A percentile compares a stretch with the other conserved stretches of the same genome.
These are phyloP conservation scores for Gigaspora rosea DNA, from an alignment of 192 early-diverging fungal species.

Conservation along the genomic window DNA sequence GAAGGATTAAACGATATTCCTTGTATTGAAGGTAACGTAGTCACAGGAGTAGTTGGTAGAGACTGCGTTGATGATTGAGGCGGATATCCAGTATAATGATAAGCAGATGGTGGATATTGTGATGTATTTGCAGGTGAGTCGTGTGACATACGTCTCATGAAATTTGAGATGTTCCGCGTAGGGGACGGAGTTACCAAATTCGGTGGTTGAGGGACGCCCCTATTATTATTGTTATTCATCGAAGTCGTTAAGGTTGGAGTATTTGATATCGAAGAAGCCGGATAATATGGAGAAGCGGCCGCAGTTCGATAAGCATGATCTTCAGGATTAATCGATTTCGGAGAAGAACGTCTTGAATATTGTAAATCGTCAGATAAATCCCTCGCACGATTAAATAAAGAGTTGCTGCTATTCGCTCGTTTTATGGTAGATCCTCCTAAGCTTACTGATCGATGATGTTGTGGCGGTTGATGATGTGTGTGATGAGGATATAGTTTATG, in stretches of 20 bases:
- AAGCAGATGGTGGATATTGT: slow-evolving; percentile 8
- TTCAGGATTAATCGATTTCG: slow-evolving; percentile 23
- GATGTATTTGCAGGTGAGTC: slow-evolving; percentile 21
- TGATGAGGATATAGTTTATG: slow-evolving; percentile 24
- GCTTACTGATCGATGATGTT: slow-evolving; percentile 32
- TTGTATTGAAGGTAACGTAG: slow-evolving; percentile 15
- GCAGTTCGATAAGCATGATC: slow-evolving; percentile 28
- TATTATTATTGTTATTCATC: slow-evolving; percentile 10
- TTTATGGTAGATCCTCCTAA: slow-evolving; percentile 26
- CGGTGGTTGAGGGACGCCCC: neutral
- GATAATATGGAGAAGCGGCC: slow-evolving; percentile 13
- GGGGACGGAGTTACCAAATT: neutral
- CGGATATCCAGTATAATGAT: slow-evolving; percentile 17
- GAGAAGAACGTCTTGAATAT: slow-evolving; percentile 22
- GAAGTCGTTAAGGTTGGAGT: slow-evolving; percentile 33
- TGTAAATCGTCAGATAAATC: slow-evolving; percentile 23
- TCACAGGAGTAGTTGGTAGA: slow-evolving; percentile 19
- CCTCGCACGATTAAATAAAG: slow-evolving; percentile 23
- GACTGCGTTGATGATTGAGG: slow-evolving; percentile 25
- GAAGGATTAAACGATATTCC: slow-evolving; percentile 20
- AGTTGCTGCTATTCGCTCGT: slow-evolving; percentile 29
- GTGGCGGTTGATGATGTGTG: slow-evolving; percentile 23
- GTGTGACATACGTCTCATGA: slow-evolving; percentile 28
- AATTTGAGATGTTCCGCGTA: slow-evolving; percentile 14
- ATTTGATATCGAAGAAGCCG: slow-evolving; percentile 14